phyloP scores from a whole-genome alignment of 495 filamentous ascomycete species.

The Penicillium silybi region DNA sequence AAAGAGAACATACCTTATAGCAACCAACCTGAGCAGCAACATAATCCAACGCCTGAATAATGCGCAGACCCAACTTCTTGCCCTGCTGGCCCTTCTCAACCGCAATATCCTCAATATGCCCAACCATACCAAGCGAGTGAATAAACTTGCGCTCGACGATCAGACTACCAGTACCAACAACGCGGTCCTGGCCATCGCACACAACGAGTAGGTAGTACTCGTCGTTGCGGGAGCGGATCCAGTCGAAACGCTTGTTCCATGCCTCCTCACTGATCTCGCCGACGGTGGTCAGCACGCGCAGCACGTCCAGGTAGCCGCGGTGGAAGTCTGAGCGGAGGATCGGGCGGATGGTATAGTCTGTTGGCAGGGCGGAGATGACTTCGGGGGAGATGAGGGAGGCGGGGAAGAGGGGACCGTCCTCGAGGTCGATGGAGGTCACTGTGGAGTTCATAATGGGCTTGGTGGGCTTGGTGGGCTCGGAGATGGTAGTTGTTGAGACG shows the following conservation, averaged over 20 bases:
- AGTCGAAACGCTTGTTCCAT: slow-evolving; percentile 78
- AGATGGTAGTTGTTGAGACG: slow-evolving; percentile 9
- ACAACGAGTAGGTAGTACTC: slow-evolving; percentile 85
- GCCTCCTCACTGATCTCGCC: slow-evolving; percentile 75
- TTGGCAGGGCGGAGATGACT: slow-evolving; percentile 67
- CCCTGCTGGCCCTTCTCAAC: slow-evolving; percentile 92
- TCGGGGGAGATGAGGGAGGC: slow-evolving; percentile 70
- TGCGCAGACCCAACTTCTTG: slow-evolving; percentile 87
- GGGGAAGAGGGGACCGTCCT: slow-evolving; percentile 66
- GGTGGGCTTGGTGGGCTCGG: slow-evolving; percentile 17
- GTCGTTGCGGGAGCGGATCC: slow-evolving; percentile 72
- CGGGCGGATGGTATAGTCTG: slow-evolving; percentile 78
- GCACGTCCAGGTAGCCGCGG: slow-evolving; percentile 75
- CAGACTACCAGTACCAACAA: slow-evolving; percentile 85
- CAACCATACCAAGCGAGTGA: slow-evolving; percentile 57
- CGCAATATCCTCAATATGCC: slow-evolving; percentile 98
- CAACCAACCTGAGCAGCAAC: slow-evolving; percentile 81
- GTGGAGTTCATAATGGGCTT: slow-evolving; percentile 30
- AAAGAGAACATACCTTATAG: slow-evolving; percentile 70
- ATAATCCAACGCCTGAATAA: slow-evolving; percentile 92
- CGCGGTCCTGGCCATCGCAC: slow-evolving; percentile 60
- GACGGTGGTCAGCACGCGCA: slow-evolving; percentile 87
- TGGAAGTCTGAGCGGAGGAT: slow-evolving; percentile 74
- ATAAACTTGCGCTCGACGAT: slow-evolving; percentile 67
- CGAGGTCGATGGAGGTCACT: slow-evolving; percentile 45